Base-by-base conservation (phyloP, 495 filamentous ascomycete species). In the Darksidea phi region DNA sequence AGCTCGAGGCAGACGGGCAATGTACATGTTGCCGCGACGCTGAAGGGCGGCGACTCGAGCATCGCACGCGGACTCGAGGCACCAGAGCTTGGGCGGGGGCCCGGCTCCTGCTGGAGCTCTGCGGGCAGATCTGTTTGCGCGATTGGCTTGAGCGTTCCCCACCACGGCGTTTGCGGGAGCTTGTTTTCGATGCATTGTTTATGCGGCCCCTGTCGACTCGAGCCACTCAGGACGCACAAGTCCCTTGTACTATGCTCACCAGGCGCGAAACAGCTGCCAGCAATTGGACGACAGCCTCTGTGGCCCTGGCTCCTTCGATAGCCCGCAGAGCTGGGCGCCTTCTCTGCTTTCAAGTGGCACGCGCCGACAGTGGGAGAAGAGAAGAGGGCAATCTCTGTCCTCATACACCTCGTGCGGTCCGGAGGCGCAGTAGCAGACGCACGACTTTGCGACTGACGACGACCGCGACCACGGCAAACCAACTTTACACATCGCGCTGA, bases 261-360 rank as follows among this genome's bases (percentile, higher is more conserved):
- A 43, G 41, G 41, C 41, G 41, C 49, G 50, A 61, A 61, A 53
- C 50, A 36, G 3, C 17, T 54, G 26, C 41, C 13, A n/a, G 20
- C 32, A 43, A 61, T 61, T 61, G 53, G 45, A 18, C 46, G 6
- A 11, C 24, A 13, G 12, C 38, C 34, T 8, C 23, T 41, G 23
- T 15, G 25, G 48, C 47, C 57, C 58, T 54, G 59, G 32, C 15
- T 47, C 32, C 1, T n/a, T 24, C 36, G 13, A 11, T 4, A 18
- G 43, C 41, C 18, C 23, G 32, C 34, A 32, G 55, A 32, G 26
- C 60, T 63, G 60, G 60, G 53, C 60, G 25, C 24, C 24, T 57
- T 53, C 49, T 57, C 21, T 42, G 15, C 21, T 45, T 57, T 53
- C 60, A 53, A 63, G 21, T 49, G 57, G 57, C 36, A 53, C 37